Conservation (phyloP, 139 green algal genomes). For the Chlorella sp. region DNA sequence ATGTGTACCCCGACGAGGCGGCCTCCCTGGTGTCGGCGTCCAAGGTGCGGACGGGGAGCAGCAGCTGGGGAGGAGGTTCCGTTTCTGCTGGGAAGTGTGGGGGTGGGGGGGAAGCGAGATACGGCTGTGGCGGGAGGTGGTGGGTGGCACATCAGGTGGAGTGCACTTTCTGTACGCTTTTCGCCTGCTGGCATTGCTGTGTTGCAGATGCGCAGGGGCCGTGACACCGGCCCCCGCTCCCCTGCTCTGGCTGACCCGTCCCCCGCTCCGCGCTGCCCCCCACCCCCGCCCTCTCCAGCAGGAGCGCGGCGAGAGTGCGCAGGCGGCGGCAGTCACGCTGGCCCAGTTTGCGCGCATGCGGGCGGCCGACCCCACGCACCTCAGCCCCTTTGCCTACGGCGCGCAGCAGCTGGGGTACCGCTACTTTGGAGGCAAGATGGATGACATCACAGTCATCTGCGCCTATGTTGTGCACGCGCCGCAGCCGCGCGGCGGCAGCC, state of each 20-base stretch:
- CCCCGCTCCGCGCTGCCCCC: background rate
- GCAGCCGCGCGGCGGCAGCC: background rate
- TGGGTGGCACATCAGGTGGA: too few species aligned
- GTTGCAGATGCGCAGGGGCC: too few species aligned
- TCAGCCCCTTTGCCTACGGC: conserved; percentile 83
- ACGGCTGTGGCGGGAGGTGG: too few species aligned
- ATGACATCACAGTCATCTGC: conserved; percentile 92
- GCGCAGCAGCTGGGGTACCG: conserved; percentile 63
- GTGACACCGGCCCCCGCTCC: background rate
- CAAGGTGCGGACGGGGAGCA: background rate
- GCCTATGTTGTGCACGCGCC: conserved; percentile 51
- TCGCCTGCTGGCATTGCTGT: background rate
- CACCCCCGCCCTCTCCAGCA: background rate
- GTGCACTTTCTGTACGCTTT: background rate
- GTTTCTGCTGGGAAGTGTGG: too few species aligned
- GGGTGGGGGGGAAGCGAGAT: too few species aligned
- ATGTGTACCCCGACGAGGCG: conserved; percentile 94
- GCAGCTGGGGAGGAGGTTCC: background rate
- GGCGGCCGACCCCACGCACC: conserved; percentile 66
- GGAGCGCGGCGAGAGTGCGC: conserved; percentile 45
- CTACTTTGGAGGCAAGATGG: conserved; percentile 66
- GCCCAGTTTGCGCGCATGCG: conserved; percentile 56
- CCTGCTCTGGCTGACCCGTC: too few species aligned
- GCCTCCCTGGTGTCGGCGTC: conserved; percentile 50
- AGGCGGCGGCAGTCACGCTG: conserved; percentile 48